These are phyloP conservation scores for Misopates orontium DNA, from an alignment of 257 asterid species.

Conservation along the genomic window DNA sequence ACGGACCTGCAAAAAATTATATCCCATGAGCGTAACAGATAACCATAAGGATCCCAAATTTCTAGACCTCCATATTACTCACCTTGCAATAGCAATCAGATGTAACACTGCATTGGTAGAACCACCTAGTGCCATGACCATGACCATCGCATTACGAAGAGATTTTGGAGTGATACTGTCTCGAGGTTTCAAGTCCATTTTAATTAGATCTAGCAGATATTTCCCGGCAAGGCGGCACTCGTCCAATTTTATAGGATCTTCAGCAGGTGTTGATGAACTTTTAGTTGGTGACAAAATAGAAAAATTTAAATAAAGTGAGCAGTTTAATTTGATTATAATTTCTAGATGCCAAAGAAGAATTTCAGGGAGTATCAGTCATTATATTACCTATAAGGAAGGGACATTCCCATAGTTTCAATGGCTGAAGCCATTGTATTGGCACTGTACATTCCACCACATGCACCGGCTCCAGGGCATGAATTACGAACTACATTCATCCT, in stretches of 20 bases:
- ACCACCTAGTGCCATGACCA: conserved; percentile 97
- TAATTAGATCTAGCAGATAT: conserved; percentile 78
- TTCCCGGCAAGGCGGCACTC: conserved; percentile 97
- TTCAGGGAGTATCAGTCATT: conserved; percentile 12
- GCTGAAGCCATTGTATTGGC: conserved; percentile 99
- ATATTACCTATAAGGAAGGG: conserved; percentile 90
- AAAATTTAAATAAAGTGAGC: no score
- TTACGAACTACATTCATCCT: conserved; percentile 87
- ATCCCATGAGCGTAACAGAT: conserved; percentile 37
- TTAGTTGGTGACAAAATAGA: conserved; percentile 11
- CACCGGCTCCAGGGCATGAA: conserved; percentile 99
- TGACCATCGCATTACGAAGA: conserved; percentile 84
- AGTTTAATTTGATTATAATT: conserved; percentile 17
- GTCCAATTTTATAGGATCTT: conserved; percentile 88
- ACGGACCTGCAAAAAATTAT: conserved; percentile 75
- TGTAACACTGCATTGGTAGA: conserved; percentile 99
- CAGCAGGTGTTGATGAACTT: conserved; percentile 99
- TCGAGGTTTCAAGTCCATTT: conserved; percentile 89
- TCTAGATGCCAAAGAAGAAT: background rate
- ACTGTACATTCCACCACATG: conserved; percentile 99
- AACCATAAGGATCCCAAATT: background rate
- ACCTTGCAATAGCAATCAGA: conserved; percentile 97
- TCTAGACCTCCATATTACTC: conserved; percentile 9
- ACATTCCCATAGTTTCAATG: conserved; percentile 95
- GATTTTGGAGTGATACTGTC: conserved; percentile 87